These are phyloP conservation scores for Globisporangium nagaii DNA, from an alignment of 352 stramenopile species.

Conservation along the genomic window DNA sequence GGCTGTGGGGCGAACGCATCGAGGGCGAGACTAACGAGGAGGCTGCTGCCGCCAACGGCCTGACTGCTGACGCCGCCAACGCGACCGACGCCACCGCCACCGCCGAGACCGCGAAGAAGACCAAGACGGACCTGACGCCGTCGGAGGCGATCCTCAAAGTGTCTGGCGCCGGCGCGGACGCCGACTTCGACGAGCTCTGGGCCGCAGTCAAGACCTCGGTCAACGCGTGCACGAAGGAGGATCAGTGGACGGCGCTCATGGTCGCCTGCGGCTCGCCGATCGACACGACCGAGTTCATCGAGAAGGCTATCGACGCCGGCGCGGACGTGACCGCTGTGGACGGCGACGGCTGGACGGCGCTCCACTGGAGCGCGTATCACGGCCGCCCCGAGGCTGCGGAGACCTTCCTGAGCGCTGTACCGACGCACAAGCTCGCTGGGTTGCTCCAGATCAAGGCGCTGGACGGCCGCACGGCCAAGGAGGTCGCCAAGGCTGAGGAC, in stretches of 20 bases:
- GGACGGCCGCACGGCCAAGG: conserved; percentile 58
- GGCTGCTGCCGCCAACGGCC: conserved; percentile 24
- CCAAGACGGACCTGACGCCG: conserved; percentile 25
- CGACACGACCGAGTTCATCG: conserved; percentile 79
- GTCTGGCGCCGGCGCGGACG: conserved; percentile 52
- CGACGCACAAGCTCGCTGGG: conserved; percentile 21
- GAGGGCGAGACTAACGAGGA: conserved; percentile 70
- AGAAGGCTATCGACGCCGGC: conserved; percentile 46
- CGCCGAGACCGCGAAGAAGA: conserved; percentile 11
- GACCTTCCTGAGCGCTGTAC: conserved; percentile 39
- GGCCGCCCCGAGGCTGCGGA: conserved; percentile 67
- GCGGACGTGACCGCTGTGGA: conserved; percentile 56
- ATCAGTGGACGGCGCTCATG: conserved; percentile 81
- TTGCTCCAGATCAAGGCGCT: conserved; percentile 48
- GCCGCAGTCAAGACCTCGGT: conserved; percentile 47
- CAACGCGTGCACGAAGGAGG: conserved; percentile 65
- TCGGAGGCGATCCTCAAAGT: conserved; percentile 57
- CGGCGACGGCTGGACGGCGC: conserved; percentile 71
- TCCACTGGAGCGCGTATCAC: conserved; percentile 84
- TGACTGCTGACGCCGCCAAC: conserved; percentile 2
- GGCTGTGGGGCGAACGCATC: conserved; percentile 78
- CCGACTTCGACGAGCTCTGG: conserved; percentile 71
- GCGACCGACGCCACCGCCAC: conserved; percentile 2
- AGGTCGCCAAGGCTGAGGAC: conserved; percentile 63
- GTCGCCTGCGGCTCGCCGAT: conserved; percentile 74